These are phyloP conservation scores for Boletus edulis DNA, from an alignment of 768 basidiomycete species.

Conservation along the genomic window DNA sequence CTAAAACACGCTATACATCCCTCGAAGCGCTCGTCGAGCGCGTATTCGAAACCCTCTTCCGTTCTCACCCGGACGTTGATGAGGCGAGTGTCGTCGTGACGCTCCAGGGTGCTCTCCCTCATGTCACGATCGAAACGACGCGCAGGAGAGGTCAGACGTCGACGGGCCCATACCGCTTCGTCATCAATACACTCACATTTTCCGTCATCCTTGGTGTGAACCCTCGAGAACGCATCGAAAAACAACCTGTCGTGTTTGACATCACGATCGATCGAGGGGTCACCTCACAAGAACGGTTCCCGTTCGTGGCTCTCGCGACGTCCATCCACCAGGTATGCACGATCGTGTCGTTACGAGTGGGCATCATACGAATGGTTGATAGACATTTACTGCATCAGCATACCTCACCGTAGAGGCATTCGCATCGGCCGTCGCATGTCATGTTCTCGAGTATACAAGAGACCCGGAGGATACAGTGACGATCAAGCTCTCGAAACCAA, in stretches of 20 bases:
- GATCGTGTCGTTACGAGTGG: background rate
- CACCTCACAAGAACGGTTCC: background rate
- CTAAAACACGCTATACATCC: slow-evolving; percentile 32
- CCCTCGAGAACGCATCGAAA: slow-evolving; percentile 58
- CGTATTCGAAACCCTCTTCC: slow-evolving; percentile 40
- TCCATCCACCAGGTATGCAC: slow-evolving; percentile 28
- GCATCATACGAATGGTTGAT: background rate
- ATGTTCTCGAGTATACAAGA: slow-evolving; percentile 37
- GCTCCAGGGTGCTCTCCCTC: slow-evolving; percentile 48
- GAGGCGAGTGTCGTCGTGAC: slow-evolving; percentile 43
- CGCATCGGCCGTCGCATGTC: slow-evolving; percentile 51
- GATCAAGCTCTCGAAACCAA: slow-evolving; percentile 68
- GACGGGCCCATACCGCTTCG: slow-evolving; percentile 21
- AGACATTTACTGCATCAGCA: slow-evolving; percentile 49
- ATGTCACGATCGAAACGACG: slow-evolving; percentile 40
- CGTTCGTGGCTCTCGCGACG: slow-evolving; percentile 25
- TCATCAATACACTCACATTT: slow-evolving; percentile 43
- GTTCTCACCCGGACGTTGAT: slow-evolving; percentile 30
- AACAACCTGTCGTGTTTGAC: slow-evolving; percentile 58
- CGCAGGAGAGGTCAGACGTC: slow-evolving; percentile 20
- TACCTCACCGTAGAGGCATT: slow-evolving; percentile 72
- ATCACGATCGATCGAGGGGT: slow-evolving; percentile 33
- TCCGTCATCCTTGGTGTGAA: slow-evolving; percentile 66
- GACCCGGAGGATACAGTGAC: slow-evolving; percentile 34
- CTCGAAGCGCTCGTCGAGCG: slow-evolving; percentile 47